These are phyloP conservation scores for Trametopsis cervina DNA, from an alignment of 768 basidiomycete species.

Conservation along the genomic window DNA sequence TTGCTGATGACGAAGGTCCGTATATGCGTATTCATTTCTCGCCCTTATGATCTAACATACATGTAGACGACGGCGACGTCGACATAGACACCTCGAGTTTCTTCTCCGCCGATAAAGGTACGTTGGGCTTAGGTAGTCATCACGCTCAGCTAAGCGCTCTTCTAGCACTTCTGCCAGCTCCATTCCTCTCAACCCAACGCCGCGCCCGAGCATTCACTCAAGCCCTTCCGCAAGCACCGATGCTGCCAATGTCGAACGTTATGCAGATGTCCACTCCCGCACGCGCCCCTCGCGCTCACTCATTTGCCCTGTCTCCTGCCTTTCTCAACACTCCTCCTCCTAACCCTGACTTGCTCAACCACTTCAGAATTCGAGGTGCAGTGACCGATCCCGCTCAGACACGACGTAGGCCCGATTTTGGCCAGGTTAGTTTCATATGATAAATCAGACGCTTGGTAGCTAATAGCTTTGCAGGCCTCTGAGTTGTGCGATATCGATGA, in stretches of 20 bases:
- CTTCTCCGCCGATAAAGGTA: slow-evolving; percentile 25
- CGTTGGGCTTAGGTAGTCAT: not conserved
- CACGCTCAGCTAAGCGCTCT: slow-evolving; percentile 16
- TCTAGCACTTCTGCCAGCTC: slow-evolving; percentile 49
- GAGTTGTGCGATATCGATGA: slow-evolving; percentile 75
- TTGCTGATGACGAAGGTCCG: slow-evolving; percentile 43
- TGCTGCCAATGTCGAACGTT: slow-evolving; percentile 23
- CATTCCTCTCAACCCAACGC: slow-evolving; percentile 47
- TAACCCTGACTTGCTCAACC: slow-evolving; percentile 46
- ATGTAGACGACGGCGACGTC: slow-evolving; percentile 44
- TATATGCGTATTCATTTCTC: slow-evolving; percentile 13
- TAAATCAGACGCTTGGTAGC: not conserved
- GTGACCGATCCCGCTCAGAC: slow-evolving; percentile 63
- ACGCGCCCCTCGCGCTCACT: slow-evolving; percentile 23
- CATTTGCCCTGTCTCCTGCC: slow-evolving; percentile 29
- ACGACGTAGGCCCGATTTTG: slow-evolving; percentile 33
- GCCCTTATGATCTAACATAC: not conserved
- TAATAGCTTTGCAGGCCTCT: slow-evolving; percentile 22
- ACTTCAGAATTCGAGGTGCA: slow-evolving; percentile 62
- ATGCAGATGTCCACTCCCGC: slow-evolving; percentile 21
- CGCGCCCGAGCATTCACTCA: slow-evolving; percentile 49
- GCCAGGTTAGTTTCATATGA: slow-evolving; percentile 29
- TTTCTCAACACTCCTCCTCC: slow-evolving; percentile 57
- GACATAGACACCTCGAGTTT: slow-evolving; percentile 43
- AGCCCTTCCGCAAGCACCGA: slow-evolving; percentile 38